Conservation (phyloP, 2,329 filamentous ascomycete genomes). For the Aaosphaeria arxii region DNA sequence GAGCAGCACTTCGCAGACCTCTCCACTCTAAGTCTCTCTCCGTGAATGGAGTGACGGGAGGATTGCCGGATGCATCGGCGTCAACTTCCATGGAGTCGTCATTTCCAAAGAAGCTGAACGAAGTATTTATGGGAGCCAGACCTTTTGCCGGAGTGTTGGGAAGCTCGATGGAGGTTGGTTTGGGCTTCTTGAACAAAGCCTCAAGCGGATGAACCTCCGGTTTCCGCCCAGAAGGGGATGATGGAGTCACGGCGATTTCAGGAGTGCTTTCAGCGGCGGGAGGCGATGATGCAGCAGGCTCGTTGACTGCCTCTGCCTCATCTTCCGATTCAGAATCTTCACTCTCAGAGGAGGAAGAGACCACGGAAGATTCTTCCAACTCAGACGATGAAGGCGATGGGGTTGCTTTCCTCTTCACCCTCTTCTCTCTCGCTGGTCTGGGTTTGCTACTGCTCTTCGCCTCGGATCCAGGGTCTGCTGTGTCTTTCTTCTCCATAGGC, state of each 20-base stretch:
- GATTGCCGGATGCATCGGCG: constrained; percentile 32
- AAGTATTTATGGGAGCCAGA: constrained; percentile 49
- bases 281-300: constrained; percentile 11
- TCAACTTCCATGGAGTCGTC: constrained; percentile 43
- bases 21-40: constrained; percentile 74
- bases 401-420: constrained; percentile 17
- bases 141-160: constrained; percentile 33
- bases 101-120: constrained; percentile 74
- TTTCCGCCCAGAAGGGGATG: constrained; percentile 11
- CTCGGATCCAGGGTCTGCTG: constrained; percentile 9
- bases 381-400: constrained; percentile 21
- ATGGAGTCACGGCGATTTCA: constrained; percentile 10
- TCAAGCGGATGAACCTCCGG: constrained; percentile 76
- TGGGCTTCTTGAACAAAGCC: constrained; percentile 79
- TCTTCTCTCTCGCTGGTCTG: constrained; percentile 13
- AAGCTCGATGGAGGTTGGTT: constrained; percentile 30
- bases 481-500: constrained; percentile 9
- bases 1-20: constrained; percentile 79
- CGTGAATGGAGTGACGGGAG: constrained; percentile 79
- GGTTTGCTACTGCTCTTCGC: constrained; percentile 14
- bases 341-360: constrained; percentile 35
- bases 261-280: constrained; percentile 9
- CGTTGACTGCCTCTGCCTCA: constrained; percentile 8
- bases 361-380: constrained; percentile 30
- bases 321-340: constrained; percentile 21